A percentile compares a stretch with the other conserved stretches of the same genome.
These are phyloP conservation scores for thale cress (Arabidopsis thaliana) DNA, from an alignment of 345 rosid species.

Conservation along the genomic window DNA sequence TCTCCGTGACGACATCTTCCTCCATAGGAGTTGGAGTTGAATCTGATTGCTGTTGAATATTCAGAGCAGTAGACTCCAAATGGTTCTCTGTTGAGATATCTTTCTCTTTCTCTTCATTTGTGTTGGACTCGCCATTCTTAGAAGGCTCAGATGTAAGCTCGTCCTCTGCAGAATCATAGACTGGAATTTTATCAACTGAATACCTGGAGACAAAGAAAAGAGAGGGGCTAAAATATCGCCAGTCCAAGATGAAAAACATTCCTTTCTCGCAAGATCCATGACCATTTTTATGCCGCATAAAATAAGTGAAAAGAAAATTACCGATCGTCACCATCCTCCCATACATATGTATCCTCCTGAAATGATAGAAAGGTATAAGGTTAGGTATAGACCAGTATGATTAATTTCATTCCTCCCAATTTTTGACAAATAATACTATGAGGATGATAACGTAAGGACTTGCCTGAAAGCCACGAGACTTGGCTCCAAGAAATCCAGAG, in stretches of 20 bases:
- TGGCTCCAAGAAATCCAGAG: constrained; percentile 97
- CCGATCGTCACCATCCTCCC: constrained; percentile 98
- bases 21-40: constrained; percentile 54
- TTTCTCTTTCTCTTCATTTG: constrained; percentile 41
- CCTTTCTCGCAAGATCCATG: not conserved
- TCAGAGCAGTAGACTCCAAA: constrained; percentile 50
- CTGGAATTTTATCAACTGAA: constrained; percentile 85
- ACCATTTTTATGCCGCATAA: not conserved
- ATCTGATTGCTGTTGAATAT: constrained; percentile 50
- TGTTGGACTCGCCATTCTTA: constrained; percentile 49
- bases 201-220: constrained; percentile 56
- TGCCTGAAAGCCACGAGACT: constrained; percentile 99
- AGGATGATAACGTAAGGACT: constrained; percentile 6
- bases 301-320: constrained; percentile 31
- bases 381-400: not conserved
- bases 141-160: constrained; percentile 68
- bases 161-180: constrained; percentile 97
- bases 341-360: constrained; percentile 92
- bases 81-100: constrained; percentile 46
- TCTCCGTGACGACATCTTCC: constrained; percentile 41
- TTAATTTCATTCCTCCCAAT: not conserved
- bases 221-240: not conserved
- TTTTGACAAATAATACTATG: not conserved
- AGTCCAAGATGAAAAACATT: not conserved
- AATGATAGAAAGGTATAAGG: constrained; percentile 10